phyloP scores from a whole-genome alignment of 768 basidiomycete species.

The Lentinula lateritia region DNA sequence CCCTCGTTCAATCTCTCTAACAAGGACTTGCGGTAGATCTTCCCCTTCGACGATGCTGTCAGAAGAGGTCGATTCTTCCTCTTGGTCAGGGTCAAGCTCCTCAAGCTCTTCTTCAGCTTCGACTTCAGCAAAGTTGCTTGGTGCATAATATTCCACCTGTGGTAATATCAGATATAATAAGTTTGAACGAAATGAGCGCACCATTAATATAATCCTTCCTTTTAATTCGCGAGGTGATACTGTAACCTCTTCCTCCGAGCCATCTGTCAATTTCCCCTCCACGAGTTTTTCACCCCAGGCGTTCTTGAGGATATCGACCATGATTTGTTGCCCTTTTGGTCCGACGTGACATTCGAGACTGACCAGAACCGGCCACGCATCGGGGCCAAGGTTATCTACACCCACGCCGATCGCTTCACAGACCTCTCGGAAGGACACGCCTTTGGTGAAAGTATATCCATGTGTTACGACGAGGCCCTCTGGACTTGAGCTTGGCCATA shows the following conservation, averaged over 20 bases:
- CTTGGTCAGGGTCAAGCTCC: conserved; percentile 12
- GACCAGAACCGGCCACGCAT: conserved; percentile 53
- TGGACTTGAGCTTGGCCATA: conserved; percentile 44
- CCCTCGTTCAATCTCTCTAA: conserved; percentile 3
- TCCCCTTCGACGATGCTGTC: not conserved
- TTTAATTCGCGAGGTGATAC: conserved; percentile 41
- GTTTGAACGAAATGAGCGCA: conserved; percentile 15
- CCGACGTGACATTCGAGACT: conserved; percentile 61
- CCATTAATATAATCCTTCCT: conserved; percentile 58
- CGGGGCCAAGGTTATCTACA: conserved; percentile 27
- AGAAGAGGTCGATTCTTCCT: conserved; percentile 5
- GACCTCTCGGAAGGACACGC: conserved; percentile 46
- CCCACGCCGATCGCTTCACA: conserved; percentile 41
- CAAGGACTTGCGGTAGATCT: not conserved
- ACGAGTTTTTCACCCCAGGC: conserved; percentile 51
- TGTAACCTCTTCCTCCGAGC: conserved; percentile 22
- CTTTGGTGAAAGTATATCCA: conserved; percentile 51
- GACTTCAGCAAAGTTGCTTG: conserved; percentile 11
- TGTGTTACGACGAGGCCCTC: conserved; percentile 55
- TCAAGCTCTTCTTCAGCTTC: conserved; percentile 19
- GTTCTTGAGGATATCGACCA: conserved; percentile 47
- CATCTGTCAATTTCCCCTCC: conserved; percentile 20
- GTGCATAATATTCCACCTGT: conserved; percentile 53
- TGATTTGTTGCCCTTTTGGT: conserved; percentile 39
- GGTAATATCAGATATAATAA: not conserved